Percentiles rank a stretch among this genome's conserved stretches.
phyloP scores from a whole-genome alignment of 2,329 filamentous ascomycete species.

The Ascochyta clinopodiicola region DNA sequence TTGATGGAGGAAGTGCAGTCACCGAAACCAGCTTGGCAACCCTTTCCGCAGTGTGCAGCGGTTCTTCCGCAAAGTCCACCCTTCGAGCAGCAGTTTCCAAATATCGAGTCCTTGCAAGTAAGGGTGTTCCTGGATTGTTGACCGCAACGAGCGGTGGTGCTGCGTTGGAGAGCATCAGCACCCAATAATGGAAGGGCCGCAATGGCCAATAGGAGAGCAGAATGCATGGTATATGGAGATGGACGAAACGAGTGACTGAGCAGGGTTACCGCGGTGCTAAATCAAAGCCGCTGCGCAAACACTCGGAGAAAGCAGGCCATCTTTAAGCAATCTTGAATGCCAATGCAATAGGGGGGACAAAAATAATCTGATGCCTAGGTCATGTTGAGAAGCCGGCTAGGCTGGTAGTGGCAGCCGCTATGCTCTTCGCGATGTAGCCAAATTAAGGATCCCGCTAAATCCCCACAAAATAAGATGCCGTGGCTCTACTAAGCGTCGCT shows the following conservation, averaged over 20 bases:
- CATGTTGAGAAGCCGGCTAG: constrained; percentile 6
- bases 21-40: constrained; percentile 45
- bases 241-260: constrained; percentile 12
- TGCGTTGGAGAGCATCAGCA: constrained; percentile 6
- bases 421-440: constrained; percentile 11
- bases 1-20: constrained; percentile 25
- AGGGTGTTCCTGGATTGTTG: constrained; percentile 1
- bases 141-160: constrained; percentile 10
- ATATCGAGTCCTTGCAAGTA: constrained; percentile 52
- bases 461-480: constrained; percentile 8
- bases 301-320: constrained; percentile 5
- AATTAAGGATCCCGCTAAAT: constrained; percentile 1
- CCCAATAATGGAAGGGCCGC: constrained; percentile 15
- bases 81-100: constrained; percentile 55
- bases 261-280: not conserved
- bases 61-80: constrained; percentile 52
- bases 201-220: constrained; percentile 12
- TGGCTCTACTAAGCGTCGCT: not conserved
- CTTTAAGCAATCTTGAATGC: constrained; percentile 1
- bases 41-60: constrained; percentile 36
- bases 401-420: constrained; percentile 5
- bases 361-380: not conserved
- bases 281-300: not conserved
- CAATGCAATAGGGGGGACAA: constrained; percentile 9
- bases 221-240: constrained; percentile 8